Evolutionary conservation across 2,329 filamentous ascomycete species (phyloP), one percentile per base, ranked within the genome.

Genomic region (Spiromastix sp.): DNA sequence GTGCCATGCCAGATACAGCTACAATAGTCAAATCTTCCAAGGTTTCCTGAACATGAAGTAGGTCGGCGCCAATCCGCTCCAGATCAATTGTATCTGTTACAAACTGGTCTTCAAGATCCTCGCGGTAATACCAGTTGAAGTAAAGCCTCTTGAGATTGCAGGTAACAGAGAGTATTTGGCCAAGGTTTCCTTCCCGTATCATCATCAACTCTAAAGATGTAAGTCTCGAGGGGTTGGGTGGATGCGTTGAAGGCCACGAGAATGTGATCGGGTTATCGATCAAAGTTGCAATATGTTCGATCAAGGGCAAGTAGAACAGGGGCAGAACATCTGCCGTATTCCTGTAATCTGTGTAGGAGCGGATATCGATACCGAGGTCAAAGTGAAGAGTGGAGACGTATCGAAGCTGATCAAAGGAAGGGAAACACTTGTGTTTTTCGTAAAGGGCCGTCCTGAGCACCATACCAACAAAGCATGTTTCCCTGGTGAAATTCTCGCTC

Each of bases 11-110:
- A 28, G 29, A 4, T 17, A 5, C 4, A 12, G 22, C 42, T 13
- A 34, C 25, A 12, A 50, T 47, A 9, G 16, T 43, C 16, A 50
- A 36, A 5, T 48, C 42, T 4, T 28, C 44, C 17, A 49, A 17
- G 22, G 47, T 49, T 3, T 28, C 36, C 32, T 22, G 28, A 34
- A 48, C 39, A 34, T 39, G 37, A 39, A 42, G 46, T 41, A 49
- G 10, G 12, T 36, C 42, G 20, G 38, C 39, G 4, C 24, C 42
- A 17, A 49, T 30, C 13, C 25, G 36, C 19, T 47, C 42, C 8
- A 49, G 36, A 27, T 48, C 15, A 9, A 48, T 12, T 5, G 39
- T 41, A 11, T 42, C 34, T 16, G 30, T 30, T 15, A 34, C 38
- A 17, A 41, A 29, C n/a, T 19, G 18, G 9, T 36, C 30, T 17